Evolutionary conservation across 345 rosid species (phyloP).

Genomic region (Melastoma malabathricum): DNA sequence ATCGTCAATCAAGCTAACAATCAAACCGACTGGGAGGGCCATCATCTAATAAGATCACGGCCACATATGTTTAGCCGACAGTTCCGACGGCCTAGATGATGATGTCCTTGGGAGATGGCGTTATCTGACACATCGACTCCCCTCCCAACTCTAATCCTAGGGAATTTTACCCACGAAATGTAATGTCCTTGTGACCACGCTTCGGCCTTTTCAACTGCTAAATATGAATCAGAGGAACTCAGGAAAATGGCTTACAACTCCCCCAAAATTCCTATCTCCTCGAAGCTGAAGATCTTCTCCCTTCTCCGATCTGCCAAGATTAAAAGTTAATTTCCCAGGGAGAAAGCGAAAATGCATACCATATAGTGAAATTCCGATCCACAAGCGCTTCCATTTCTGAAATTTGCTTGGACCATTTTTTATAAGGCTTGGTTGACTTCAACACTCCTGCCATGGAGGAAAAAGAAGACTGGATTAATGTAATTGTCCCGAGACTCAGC

Average conservation of each 20-base stretch:
- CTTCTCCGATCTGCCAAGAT: constrained; percentile 21
- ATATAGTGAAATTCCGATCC: constrained; percentile 5
- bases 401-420: constrained; percentile 68
- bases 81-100: constrained; percentile 8
- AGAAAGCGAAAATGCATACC: background rate
- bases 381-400: constrained; percentile 62
- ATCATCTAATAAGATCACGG: no score
- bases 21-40: no score
- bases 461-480: background rate
- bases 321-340: background rate
- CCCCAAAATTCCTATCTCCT: constrained; percentile 36
- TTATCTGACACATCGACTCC: constrained; percentile 1
- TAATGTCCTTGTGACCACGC: no score
- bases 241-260: no score
- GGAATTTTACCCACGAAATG: no score
- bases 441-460: constrained; percentile 37
- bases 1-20: no score
- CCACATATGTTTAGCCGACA: background rate
- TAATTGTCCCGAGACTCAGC: background rate
- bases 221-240: no score
- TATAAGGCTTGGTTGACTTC: constrained; percentile 58
- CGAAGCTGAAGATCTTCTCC: constrained; percentile 56
- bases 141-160: no score
- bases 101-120: no score
- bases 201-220: no score